Conservation (phyloP, 2,329 filamentous ascomycete genomes). For the Fusarium sp. region DNA sequence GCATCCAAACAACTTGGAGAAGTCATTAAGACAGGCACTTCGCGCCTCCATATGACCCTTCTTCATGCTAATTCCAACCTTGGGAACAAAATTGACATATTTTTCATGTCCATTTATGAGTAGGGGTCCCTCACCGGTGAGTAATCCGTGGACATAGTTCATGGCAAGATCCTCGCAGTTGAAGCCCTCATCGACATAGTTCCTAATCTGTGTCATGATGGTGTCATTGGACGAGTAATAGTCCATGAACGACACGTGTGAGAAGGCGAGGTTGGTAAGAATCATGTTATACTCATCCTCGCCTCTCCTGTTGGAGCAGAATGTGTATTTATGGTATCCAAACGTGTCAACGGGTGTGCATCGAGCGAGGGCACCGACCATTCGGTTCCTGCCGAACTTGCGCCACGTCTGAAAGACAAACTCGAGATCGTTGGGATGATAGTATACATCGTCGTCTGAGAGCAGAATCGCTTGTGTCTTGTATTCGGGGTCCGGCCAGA, state of each 20-base stretch:
- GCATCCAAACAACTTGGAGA: conserved; percentile 52
- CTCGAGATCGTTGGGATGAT: conserved; percentile 55
- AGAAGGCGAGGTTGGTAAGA: conserved; percentile 56
- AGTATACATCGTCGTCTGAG: conserved; percentile 58
- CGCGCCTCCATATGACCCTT: conserved; percentile 52
- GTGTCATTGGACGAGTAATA: conserved; percentile 56
- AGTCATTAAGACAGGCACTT: conserved; percentile 55
- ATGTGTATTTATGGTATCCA: conserved; percentile 51
- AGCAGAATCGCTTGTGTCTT: conserved; percentile 57
- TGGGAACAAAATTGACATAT: conserved; percentile 52
- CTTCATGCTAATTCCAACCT: conserved; percentile 53
- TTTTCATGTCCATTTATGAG: conserved; percentile 52
- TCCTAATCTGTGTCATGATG: conserved; percentile 50
- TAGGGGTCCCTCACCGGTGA: conserved; percentile 54
- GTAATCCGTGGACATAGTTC: conserved; percentile 53
- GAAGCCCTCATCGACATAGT: conserved; percentile 55
- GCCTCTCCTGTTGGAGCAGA: conserved; percentile 48
- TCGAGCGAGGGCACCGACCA: conserved; percentile 56
- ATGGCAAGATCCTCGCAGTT: conserved; percentile 59
- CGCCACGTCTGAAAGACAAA: conserved; percentile 59
- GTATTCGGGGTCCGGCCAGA: conserved; percentile 54
- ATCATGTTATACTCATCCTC: conserved; percentile 54
- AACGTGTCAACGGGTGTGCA: conserved; percentile 48
- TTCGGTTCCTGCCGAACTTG: conserved; percentile 53
- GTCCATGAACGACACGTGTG: conserved; percentile 56